These are phyloP conservation scores for Auricularia auricula-judae DNA, from an alignment of 768 basidiomycete species.

Conservation along the genomic window DNA sequence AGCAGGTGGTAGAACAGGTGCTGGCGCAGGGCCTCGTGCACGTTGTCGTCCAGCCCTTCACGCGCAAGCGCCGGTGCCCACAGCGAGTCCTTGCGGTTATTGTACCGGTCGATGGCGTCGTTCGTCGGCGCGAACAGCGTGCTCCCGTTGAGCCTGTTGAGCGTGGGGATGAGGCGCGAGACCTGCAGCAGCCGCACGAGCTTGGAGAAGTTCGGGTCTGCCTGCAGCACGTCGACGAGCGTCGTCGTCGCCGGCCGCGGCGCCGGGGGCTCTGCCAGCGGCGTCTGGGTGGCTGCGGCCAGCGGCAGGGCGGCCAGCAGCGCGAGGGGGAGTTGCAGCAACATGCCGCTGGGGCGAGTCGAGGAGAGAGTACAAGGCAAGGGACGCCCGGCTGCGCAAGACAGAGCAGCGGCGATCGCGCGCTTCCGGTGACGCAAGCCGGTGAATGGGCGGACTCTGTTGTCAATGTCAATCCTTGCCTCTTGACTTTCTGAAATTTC, in stretches of 20 bases:
- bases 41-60: constrained; percentile 57
- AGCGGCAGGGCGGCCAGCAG: constrained; percentile 1
- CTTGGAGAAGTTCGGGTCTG: constrained; percentile 66
- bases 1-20: constrained; percentile 91
- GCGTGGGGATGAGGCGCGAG: constrained; percentile 79
- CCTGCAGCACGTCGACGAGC: constrained; percentile 66
- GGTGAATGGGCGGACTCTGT: too few species aligned
- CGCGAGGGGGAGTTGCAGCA: neutral
- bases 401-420: too few species aligned
- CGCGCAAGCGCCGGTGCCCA: constrained; percentile 21
- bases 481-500: too few species aligned
- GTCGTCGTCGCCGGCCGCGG: constrained; percentile 32
- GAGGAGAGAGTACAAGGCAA: too few species aligned
- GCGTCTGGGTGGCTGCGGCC: neutral
- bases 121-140: constrained; percentile 96
- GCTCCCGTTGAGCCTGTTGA: constrained; percentile 72
- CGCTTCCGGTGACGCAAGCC: too few species aligned
- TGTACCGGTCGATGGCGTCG: constrained; percentile 61
- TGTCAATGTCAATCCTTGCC: too few species aligned
- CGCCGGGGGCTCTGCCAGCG: neutral
- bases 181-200: constrained; percentile 70
- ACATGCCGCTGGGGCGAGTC: neutral
- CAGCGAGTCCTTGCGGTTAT: constrained; percentile 12
- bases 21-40: constrained; percentile 75
- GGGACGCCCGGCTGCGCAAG: too few species aligned